phyloP scores from a whole-genome alignment of 1,284 basidiomycete genomes.

The Sanghuangporus weigelae region DNA sequence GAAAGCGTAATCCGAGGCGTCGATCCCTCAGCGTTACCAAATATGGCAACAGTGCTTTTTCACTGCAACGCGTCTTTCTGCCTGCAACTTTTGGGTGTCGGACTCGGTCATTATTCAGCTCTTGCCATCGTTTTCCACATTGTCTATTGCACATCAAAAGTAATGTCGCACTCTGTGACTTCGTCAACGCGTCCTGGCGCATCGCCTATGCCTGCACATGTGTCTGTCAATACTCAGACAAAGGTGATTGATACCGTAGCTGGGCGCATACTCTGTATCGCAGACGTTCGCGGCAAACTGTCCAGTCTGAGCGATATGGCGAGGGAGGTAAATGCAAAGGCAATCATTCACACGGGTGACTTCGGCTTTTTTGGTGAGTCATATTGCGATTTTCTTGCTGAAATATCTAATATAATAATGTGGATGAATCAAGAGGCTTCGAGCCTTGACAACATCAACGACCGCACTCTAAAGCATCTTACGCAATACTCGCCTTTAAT shows the following conservation, averaged over 20 bases:
- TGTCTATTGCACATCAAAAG: constrained; percentile 27
- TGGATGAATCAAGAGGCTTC: constrained; percentile 51
- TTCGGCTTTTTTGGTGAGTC: constrained; percentile 91
- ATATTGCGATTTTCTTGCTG: background rate
- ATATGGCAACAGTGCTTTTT: background rate
- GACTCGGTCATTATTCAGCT: background rate
- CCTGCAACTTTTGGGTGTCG: background rate
- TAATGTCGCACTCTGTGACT: constrained; percentile 44
- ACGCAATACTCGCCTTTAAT: constrained; percentile 98
- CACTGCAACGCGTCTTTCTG: background rate
- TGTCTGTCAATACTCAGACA: constrained; percentile 70
- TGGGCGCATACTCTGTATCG: constrained; percentile 91
- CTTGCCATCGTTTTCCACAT: constrained; percentile 23
- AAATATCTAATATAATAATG: background rate
- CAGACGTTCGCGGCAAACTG: constrained; percentile 89
- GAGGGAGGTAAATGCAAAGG: constrained; percentile 82
- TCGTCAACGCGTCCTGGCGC: constrained; percentile 50
- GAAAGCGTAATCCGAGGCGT: background rate
- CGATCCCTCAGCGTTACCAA: background rate
- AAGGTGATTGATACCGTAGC: constrained; percentile 69
- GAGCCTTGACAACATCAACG: constrained; percentile 86
- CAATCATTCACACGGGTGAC: constrained; percentile 97
- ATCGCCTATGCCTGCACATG: constrained; percentile 47
- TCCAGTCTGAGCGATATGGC: constrained; percentile 90
- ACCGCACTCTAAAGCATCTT: constrained; percentile 92